Conservation (phyloP, 495 filamentous ascomycete species). For the Talaromyces borbonicus region DNA sequence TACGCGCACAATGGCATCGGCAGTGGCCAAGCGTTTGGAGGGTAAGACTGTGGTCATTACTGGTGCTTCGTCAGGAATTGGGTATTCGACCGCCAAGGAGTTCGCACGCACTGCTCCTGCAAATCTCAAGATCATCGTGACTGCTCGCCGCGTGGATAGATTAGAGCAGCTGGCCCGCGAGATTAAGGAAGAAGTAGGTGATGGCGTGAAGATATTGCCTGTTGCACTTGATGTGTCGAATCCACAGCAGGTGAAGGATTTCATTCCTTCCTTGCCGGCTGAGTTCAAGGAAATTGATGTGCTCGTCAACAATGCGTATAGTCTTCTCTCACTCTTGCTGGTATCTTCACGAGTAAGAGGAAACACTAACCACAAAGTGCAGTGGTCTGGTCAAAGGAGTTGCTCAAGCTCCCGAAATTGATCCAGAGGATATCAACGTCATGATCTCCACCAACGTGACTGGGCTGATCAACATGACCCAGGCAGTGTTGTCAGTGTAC, state of each 20-base stretch:
- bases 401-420: constrained; percentile 77
- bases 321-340: constrained; percentile 19
- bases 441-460: constrained; percentile 94
- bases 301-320: constrained; percentile 94
- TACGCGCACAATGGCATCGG: constrained; percentile 57
- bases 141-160: constrained; percentile 71
- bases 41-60: constrained; percentile 94
- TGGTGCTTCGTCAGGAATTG: constrained; percentile 90
- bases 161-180: constrained; percentile 66
- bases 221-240: constrained; percentile 83
- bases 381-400: constrained; percentile 84
- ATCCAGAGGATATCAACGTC: constrained; percentile 67
- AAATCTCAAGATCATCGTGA: constrained; percentile 74
- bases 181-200: constrained; percentile 69
- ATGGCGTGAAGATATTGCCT: constrained; percentile 71
- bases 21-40: constrained; percentile 74
- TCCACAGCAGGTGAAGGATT: constrained; percentile 60
- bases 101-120: constrained; percentile 82
- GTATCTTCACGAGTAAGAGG: not conserved
- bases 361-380: constrained; percentile 3
- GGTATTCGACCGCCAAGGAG: constrained; percentile 73
- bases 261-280: constrained; percentile 63
- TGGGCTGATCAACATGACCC: constrained; percentile 94
- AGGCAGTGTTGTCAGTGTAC: constrained; percentile 79
- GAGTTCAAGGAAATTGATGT: constrained; percentile 85